A percentile compares a stretch with the other conserved stretches of the same genome.
Evolutionary conservation across 2,329 filamentous ascomycete genomes (phyloP).

Genomic region (Pyricularia sp.): DNA sequence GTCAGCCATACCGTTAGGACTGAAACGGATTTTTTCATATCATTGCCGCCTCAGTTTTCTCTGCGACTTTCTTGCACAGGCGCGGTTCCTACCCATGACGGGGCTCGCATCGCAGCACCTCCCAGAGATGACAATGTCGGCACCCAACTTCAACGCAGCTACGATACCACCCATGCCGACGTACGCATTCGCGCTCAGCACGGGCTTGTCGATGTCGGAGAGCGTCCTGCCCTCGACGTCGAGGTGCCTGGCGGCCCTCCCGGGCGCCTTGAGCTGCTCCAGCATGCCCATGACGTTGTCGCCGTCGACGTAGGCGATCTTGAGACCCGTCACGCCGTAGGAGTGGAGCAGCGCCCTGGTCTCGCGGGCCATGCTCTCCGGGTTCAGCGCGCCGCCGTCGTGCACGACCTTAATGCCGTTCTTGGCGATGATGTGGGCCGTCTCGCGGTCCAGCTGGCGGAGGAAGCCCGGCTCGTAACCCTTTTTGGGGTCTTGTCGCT

Average conservation of each 20-base stretch:
- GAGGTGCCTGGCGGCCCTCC: background rate
- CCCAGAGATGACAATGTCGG: constrained; percentile 39
- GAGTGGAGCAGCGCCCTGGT: constrained; percentile 7
- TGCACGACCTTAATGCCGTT: constrained; percentile 38
- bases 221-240: background rate
- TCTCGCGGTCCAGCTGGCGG: constrained; percentile 16
- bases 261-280: background rate
- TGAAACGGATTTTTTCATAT: background rate
- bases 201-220: background rate
- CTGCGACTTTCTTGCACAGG: background rate
- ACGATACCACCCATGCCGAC: constrained; percentile 39
- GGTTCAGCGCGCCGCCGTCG: constrained; percentile 41
- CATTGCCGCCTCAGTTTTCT: background rate
- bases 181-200: constrained; percentile 35
- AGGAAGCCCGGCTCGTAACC: constrained; percentile 21
- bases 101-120: constrained; percentile 31
- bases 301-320: constrained; percentile 33
- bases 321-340: constrained; percentile 15
- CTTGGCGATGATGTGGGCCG: constrained; percentile 15
- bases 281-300: constrained; percentile 26
- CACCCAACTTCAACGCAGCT: constrained; percentile 28
- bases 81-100: constrained; percentile 25
- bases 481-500: constrained; percentile 15
- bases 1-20: background rate
- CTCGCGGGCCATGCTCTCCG: constrained; percentile 30